Conservation (phyloP, 129 eudicot genomes). For the Smallanthus sonchifolius region DNA sequence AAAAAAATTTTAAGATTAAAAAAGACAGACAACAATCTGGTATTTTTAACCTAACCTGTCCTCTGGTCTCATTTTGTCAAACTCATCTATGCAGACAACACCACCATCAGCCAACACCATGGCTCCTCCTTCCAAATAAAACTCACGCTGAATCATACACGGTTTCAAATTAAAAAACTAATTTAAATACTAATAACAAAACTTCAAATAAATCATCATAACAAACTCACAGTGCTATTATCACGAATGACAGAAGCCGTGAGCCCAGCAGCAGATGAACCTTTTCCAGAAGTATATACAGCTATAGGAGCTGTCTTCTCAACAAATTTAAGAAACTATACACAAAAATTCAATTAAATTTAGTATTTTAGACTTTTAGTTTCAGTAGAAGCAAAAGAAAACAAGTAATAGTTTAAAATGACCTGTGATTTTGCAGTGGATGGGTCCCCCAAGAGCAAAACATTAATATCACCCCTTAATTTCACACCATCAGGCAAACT, state of each 20-base stretch:
- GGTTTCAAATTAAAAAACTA: neutral
- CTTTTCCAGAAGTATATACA: constrained; percentile 97
- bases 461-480: constrained; percentile 97
- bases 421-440: constrained; percentile 99
- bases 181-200: neutral
- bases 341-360: constrained; percentile 14
- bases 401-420: constrained; percentile 1
- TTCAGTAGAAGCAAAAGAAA: neutral
- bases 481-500: constrained; percentile 91
- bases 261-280: constrained; percentile 99
- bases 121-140: constrained; percentile 99
- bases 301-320: constrained; percentile 99
- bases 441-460: constrained; percentile 95
- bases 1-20: neutral
- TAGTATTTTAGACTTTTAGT: neutral
- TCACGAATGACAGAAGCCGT: constrained; percentile 97
- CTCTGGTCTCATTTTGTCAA: constrained; percentile 98
- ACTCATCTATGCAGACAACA: constrained; percentile 98
- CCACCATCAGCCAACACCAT: constrained; percentile 99
- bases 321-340: constrained; percentile 93
- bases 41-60: constrained; percentile 60
- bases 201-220: neutral
- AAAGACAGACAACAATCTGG: neutral
- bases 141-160: constrained; percentile 64
- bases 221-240: constrained; percentile 73